Conservation (phyloP, 495 filamentous ascomycete species). For the Penicillium samsonianum region DNA sequence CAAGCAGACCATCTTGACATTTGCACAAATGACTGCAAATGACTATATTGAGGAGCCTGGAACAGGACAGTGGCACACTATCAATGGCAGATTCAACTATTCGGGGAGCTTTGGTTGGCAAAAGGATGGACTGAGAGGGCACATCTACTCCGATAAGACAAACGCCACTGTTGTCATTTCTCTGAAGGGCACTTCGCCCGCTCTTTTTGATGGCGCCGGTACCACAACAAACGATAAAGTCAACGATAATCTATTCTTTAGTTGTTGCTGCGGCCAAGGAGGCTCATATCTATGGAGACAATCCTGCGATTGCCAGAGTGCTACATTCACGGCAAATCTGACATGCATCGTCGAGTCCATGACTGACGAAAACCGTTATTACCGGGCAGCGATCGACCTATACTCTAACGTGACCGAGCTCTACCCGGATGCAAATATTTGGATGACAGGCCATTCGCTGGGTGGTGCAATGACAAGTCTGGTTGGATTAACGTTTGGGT, state of each 20-base stretch:
- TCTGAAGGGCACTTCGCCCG: slow-evolving; percentile 85
- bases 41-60: slow-evolving; percentile 77
- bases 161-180: slow-evolving; percentile 90
- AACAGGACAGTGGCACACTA: slow-evolving; percentile 79
- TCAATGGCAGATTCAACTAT: slow-evolving; percentile 77
- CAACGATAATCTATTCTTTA: slow-evolving; percentile 97
- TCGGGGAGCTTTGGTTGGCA: slow-evolving; percentile 89
- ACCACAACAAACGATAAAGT: slow-evolving; percentile 96
- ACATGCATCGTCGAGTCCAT: slow-evolving; percentile 80
- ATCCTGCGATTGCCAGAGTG: slow-evolving; percentile 86
- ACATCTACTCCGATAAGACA: slow-evolving; percentile 82
- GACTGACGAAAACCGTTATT: slow-evolving; percentile 83
- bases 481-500: slow-evolving; percentile 85
- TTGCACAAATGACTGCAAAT: slow-evolving; percentile 84
- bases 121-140: slow-evolving; percentile 82
- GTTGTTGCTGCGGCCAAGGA: slow-evolving; percentile 94
- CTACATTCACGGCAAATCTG: slow-evolving; percentile 84
- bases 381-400: slow-evolving; percentile 79
- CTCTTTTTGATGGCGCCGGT: slow-evolving; percentile 91
- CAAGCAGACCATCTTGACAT: slow-evolving; percentile 77
- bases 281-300: slow-evolving; percentile 83
- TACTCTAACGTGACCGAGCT: slow-evolving; percentile 89
- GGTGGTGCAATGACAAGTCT: slow-evolving; percentile 85
- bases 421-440: slow-evolving; percentile 83
- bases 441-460: slow-evolving; percentile 87